A percentile compares a stretch with the other conserved stretches of the same genome.
phyloP scores from a whole-genome alignment of 257 asterid genomes.

The Solanum microdontum region DNA sequence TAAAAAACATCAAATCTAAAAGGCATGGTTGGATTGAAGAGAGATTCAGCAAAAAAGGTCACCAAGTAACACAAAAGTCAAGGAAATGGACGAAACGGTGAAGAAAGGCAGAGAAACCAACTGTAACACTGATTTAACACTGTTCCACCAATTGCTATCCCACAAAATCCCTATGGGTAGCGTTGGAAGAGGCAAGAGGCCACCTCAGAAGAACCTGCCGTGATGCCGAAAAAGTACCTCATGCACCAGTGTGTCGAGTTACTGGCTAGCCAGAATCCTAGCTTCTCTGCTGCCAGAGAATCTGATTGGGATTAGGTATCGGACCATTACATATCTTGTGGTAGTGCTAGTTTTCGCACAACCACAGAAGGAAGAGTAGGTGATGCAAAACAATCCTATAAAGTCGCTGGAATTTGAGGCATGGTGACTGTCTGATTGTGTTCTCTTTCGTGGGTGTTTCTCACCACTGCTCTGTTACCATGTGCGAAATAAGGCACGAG shows the following conservation, averaged over 20 bases:
- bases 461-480: background rate
- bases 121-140: background rate
- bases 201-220: background rate
- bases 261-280: background rate
- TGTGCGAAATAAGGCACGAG: background rate
- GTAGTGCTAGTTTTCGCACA: background rate
- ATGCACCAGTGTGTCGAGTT: background rate
- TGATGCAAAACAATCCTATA: background rate
- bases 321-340: background rate
- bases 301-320: background rate
- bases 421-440: background rate
- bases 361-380: background rate
- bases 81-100: background rate
- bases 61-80: background rate
- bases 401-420: background rate
- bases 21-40: background rate
- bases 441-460: background rate
- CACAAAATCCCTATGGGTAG: background rate
- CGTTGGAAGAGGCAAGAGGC: background rate
- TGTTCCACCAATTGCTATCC: background rate
- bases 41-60: background rate
- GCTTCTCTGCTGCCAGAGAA: background rate
- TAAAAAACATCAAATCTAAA: background rate
- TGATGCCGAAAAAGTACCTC: background rate
- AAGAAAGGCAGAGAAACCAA: background rate